A percentile compares a stretch with the other conserved stretches of the same genome.
Conservation (phyloP, 129 eudicot genomes). For the Lactuca saligna region DNA sequence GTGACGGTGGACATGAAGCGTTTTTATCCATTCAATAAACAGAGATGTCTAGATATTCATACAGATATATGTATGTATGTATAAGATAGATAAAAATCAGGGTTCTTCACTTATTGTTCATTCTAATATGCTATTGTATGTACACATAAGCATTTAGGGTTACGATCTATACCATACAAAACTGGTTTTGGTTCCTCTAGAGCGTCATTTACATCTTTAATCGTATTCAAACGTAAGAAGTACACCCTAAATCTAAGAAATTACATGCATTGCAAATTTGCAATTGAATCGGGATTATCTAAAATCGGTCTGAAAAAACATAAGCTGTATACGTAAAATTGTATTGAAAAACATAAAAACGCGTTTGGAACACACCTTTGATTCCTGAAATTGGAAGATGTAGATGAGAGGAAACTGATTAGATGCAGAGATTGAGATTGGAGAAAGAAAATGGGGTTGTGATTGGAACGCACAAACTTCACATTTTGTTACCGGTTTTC, state of each 20-base stretch:
- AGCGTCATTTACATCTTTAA: background rate
- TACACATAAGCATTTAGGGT: background rate
- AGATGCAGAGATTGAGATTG: slow-evolving; percentile 3
- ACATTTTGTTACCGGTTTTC: slow-evolving; percentile 29
- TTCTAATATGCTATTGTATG: background rate
- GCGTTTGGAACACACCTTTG: slow-evolving; percentile 26
- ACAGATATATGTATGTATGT: background rate
- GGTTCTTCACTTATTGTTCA: background rate
- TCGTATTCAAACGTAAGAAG: background rate
- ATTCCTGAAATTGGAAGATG: slow-evolving; percentile 26
- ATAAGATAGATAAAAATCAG: background rate
- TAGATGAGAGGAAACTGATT: slow-evolving; percentile 14
- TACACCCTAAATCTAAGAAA: slow-evolving; percentile 1
- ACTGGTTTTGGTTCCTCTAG: background rate
- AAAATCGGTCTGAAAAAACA: slow-evolving; percentile 1
- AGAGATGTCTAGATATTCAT: slow-evolving; percentile 6
- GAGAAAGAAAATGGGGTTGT: slow-evolving; percentile 7
- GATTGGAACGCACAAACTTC: slow-evolving; percentile 19
- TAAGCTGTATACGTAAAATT: background rate
- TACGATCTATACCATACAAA: background rate
- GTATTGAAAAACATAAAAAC: background rate
- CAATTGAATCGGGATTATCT: background rate
- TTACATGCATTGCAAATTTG: slow-evolving; percentile 15
- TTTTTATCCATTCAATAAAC: slow-evolving; percentile 12
- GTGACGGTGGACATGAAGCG: slow-evolving; percentile 1